Evolutionary conservation across 805 yeast species (phyloP), one percentile per base, ranked within the genome.

Genomic region (Saccharomycodes ludwigii): DNA sequence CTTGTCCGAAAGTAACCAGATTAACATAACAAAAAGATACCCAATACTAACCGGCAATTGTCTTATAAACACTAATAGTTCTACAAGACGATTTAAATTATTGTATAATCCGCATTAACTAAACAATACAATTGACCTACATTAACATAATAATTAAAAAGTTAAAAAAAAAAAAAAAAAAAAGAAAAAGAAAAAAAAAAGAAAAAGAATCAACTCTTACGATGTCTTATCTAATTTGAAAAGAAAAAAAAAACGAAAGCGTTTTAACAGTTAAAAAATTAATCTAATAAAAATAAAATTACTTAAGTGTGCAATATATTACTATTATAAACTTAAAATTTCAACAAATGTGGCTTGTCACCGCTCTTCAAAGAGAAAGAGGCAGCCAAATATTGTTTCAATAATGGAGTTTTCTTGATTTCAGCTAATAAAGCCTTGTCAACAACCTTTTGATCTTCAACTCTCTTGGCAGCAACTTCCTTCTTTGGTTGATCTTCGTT

Each of bases 301-400:
- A n/a, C n/a, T n/a, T n/a, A n/a, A n/a, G n/a, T n/a, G n/a, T n/a
- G n/a, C n/a, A n/a, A n/a, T n/a, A n/a, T n/a, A n/a, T n/a, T n/a
- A 20, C 22, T 8, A 20, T 20, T n/a, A n/a, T 24, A 12, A 21
- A 43, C 53, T 79, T 85, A 88, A 69, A 91, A 88, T 74, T 82
- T 84, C 79, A 91, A 82, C 64, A 81, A 76, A 69, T 88, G 97
- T 59, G 97, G 98, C 68, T 71, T 84, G 76, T 88, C 98, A 68
- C 97, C 97, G 69, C 73, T 76, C 81, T 84, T 86, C 69, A 91
- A 78, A 53, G 95, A 80, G 86, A 88, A 88, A 50, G 94, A 71
- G 54, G 95, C 64, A 52, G 95, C 79, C 63, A 88, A 76, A 81
- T 88, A 88, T 71, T 86, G 94, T 69, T 84, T 83, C 66, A 88